A percentile compares a stretch with the other conserved stretches of the same genome.
Evolutionary conservation across 305 asterid genomes (phyloP).

Genomic region (Ajuga reptans): DNA sequence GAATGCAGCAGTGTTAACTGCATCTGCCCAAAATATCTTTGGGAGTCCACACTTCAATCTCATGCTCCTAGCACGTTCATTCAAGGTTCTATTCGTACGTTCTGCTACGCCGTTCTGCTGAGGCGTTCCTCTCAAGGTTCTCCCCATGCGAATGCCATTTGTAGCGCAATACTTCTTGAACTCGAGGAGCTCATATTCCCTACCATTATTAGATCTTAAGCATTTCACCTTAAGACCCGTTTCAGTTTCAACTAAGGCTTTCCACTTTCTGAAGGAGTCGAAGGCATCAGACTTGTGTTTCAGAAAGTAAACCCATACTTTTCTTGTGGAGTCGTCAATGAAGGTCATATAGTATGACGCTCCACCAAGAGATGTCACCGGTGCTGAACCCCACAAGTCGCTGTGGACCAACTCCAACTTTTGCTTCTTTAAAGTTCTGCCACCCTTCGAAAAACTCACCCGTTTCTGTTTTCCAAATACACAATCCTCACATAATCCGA

Average conservation of each 20-base stretch:
- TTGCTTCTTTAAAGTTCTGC: no score
- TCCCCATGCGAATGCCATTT: background rate
- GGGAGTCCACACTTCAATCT: no score
- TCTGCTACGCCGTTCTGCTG: background rate
- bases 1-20: no score
- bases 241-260: background rate
- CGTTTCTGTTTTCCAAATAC: background rate
- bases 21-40: no score
- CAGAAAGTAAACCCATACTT: background rate
- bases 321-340: background rate
- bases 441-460: no score
- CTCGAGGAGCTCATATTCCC: background rate
- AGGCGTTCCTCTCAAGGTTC: background rate
- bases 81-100: no score
- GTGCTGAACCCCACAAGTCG: background rate
- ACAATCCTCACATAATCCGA: background rate
- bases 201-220: background rate
- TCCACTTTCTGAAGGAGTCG: background rate
- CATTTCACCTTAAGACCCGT: background rate
- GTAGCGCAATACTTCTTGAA: background rate
- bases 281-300: background rate
- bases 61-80: no score
- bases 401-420: background rate
- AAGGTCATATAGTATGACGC: no score
- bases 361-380: no score